phyloP scores from a whole-genome alignment of 495 filamentous ascomycete genomes.

The Hapsidospora chrysogenum region DNA sequence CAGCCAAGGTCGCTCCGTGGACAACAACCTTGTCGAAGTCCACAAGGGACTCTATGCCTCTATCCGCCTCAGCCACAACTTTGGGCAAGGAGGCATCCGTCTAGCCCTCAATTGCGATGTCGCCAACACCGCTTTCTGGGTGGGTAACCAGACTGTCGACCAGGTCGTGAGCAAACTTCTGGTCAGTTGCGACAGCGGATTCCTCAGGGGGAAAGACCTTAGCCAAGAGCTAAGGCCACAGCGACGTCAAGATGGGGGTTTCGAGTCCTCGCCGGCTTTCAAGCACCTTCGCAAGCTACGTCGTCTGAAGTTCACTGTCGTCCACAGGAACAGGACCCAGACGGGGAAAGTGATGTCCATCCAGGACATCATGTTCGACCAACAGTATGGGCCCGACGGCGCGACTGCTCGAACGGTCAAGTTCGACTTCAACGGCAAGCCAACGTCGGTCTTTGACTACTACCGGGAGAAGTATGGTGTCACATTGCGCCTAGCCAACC shows the following conservation, averaged over 20 bases:
- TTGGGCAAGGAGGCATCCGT: conserved; percentile 28
- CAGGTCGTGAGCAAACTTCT: conserved; percentile 11
- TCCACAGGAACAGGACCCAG: conserved; percentile 25
- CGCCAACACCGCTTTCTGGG: conserved; percentile 64
- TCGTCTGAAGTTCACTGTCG: conserved; percentile 50
- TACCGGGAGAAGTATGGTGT: conserved; percentile 49
- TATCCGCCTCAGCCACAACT: conserved; percentile 40
- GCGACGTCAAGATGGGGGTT: not conserved
- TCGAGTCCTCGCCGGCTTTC: conserved; percentile 19
- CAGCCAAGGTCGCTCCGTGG: not conserved
- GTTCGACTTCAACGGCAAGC: conserved; percentile 38
- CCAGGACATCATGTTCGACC: conserved; percentile 32
- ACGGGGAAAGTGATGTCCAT: conserved; percentile 41
- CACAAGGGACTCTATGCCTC: conserved; percentile 77
- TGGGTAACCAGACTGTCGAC: conserved; percentile 17
- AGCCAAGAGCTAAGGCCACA: conserved; percentile 4
- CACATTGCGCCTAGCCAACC: conserved; percentile 24
- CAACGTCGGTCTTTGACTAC: conserved; percentile 45
- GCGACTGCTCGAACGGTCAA: conserved; percentile 34
- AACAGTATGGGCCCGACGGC: conserved; percentile 17
- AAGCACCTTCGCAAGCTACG: conserved; percentile 36
- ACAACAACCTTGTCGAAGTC: conserved; percentile 37
- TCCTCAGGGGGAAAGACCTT: conserved; percentile 2
- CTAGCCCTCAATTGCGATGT: conserved; percentile 73
- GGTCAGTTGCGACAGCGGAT: conserved; percentile 1